Evolutionary conservation across 768 basidiomycete species (phyloP), one percentile per base, ranked within the genome.

Genomic region (Galerina marginata): DNA sequence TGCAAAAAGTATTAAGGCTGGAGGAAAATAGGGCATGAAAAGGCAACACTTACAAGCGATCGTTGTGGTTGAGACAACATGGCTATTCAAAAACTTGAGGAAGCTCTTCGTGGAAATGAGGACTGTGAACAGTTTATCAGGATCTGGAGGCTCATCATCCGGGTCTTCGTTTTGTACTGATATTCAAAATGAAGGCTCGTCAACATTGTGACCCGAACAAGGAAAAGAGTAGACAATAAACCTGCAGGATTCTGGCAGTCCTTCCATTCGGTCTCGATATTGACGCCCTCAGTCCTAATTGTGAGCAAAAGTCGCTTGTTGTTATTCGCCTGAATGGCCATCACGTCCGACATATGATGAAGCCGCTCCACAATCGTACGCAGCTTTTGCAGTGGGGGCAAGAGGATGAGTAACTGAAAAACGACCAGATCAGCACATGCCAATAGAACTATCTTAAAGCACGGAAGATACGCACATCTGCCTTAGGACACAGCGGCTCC

Each of bases 401-500:
- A 77, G 20, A 94, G 72, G 49, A 95, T 87, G 64, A 92, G 90
- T 12, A 92, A 79, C 93, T 95, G 42, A 20, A 43, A 51, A 0
- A 23, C 54, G 33, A 33, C 3, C 26, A 6, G 29, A 16, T 38
- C n/a, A 58, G 33, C n/a, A 39, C 16, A 23, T 15, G 25, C 40
- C 20, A 44, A 14, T 14, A 54, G 43, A 40, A 42, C 9, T 10
- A 29, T 43, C 33, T 54, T n/a, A 49, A 5, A 38, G 6, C 23
- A 26, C n/a, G 14, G 26, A 15, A 26, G 11, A 39, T 12, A 77
- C 85, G 65, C 65, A 93, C 94, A 60, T 95, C 91, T 14, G 93
- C 92, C 33, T 91, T 88, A 1, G 94, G 94, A 69, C 93, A 95
- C 65, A 92, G 72, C 1, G 94, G 94, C 70, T 95, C 94, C 26